phyloP scores from a whole-genome alignment of 768 basidiomycete genomes.

The Rhizopogon roseolus region DNA sequence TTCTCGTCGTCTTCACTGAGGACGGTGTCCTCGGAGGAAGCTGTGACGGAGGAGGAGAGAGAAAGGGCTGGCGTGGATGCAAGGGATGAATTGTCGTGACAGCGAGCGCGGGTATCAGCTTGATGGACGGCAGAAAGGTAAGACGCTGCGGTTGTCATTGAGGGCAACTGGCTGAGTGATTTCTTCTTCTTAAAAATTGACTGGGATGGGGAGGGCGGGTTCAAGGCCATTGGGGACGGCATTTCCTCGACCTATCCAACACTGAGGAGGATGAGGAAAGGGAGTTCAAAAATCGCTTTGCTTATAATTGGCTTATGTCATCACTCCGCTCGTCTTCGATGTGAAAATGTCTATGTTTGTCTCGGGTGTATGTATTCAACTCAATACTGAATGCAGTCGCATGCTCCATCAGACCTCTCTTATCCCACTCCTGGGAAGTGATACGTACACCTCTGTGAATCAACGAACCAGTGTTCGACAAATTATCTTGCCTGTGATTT shows the following conservation, averaged over 20 bases:
- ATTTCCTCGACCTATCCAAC: conserved; percentile 15
- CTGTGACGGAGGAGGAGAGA: conserved; percentile 66
- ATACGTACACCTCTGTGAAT: no score
- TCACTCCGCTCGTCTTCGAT: no score
- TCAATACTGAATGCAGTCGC: no score
- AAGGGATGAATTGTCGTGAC: conserved; percentile 37
- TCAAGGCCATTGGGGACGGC: conserved; percentile 65
- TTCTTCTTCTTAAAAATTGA: conserved; percentile 65
- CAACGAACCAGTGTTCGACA: no score
- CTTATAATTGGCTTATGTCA: no score
- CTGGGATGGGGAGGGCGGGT: conserved; percentile 41
- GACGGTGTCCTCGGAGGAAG: conserved; percentile 64
- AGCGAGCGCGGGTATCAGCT: conserved; percentile 65
- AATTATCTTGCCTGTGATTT: no score
- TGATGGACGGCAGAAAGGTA: conserved; percentile 58
- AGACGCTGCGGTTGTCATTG: conserved; percentile 49
- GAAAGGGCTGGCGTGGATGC: conserved; percentile 70
- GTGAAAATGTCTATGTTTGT: no score
- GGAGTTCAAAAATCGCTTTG: background rate
- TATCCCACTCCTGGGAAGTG: no score
- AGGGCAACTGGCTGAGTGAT: conserved; percentile 27
- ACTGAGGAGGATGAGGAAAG: conserved; percentile 10
- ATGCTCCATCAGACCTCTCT: no score
- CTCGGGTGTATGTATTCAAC: no score
- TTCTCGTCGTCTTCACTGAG: conserved; percentile 51